These are phyloP conservation scores for Aspergillus texensis DNA, from an alignment of 2,329 filamentous ascomycete genomes.

Conservation along the genomic window DNA sequence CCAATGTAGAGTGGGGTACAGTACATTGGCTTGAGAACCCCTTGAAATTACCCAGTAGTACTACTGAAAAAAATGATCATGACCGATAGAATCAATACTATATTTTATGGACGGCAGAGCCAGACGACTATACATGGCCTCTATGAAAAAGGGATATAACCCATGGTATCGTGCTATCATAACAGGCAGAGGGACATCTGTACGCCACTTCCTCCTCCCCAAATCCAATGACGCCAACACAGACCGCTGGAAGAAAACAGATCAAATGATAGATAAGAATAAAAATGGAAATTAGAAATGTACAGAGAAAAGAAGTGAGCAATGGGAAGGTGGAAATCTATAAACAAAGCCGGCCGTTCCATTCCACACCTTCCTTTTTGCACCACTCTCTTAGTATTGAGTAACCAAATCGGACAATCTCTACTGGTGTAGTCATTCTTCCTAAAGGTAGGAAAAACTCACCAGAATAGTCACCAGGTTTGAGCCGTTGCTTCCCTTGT, in stretches of 20 bases:
- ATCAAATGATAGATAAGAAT: background rate
- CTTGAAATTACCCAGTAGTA: background rate
- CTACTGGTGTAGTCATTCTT: slow-evolving; percentile 44
- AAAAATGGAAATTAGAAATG: background rate
- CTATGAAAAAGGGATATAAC: slow-evolving; percentile 19
- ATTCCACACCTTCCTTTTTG: slow-evolving; percentile 48
- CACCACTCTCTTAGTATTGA: slow-evolving; percentile 52
- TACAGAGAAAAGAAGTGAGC: background rate
- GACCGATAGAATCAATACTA: background rate
- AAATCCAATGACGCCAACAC: slow-evolving; percentile 11
- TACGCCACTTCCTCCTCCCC: slow-evolving; percentile 4
- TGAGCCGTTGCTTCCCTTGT: slow-evolving; percentile 38
- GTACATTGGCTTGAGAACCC: too few species aligned
- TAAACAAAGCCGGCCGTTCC: slow-evolving; percentile 44
- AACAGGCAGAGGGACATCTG: slow-evolving; percentile 16
- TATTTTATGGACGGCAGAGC: background rate
- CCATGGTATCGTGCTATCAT: slow-evolving; percentile 37
- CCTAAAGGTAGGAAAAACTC: slow-evolving; percentile 49
- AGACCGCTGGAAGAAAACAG: slow-evolving; percentile 3
- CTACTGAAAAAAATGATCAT: background rate
- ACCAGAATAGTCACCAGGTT: slow-evolving; percentile 38
- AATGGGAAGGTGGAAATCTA: slow-evolving; percentile 20
- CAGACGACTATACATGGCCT: slow-evolving; percentile 20
- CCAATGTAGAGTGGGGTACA: background rate
- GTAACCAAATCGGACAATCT: slow-evolving; percentile 49